Conservation (phyloP, 495 filamentous ascomycete species). For the Parmelia sp. region DNA sequence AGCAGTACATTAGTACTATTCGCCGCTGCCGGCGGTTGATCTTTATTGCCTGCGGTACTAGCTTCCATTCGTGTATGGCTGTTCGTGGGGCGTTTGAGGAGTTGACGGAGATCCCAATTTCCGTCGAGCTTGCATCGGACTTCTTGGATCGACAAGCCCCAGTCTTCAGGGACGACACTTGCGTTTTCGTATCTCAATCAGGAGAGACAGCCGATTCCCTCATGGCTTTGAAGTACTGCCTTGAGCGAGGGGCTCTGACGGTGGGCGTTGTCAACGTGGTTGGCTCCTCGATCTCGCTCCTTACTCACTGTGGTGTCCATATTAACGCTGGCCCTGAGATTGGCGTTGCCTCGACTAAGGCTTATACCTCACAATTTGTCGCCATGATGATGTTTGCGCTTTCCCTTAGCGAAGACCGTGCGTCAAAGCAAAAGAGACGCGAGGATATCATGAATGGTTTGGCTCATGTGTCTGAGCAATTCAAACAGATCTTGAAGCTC, state of each 20-base stretch:
- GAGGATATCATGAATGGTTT: constrained; percentile 97
- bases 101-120: constrained; percentile 93
- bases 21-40: constrained; percentile 93
- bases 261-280: constrained; percentile 98
- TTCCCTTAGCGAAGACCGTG: constrained; percentile 89
- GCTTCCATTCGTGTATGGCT: constrained; percentile 98
- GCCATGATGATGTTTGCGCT: constrained; percentile 99
- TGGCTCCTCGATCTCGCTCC: constrained; percentile 93
- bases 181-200: constrained; percentile 97
- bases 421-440: constrained; percentile 85
- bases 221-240: constrained; percentile 92
- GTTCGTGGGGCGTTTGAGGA: constrained; percentile 97
- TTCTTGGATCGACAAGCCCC: constrained; percentile 95
- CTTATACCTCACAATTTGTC: constrained; percentile 97
- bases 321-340: constrained; percentile 99
- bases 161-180: constrained; percentile 99
- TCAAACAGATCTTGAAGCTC: constrained; percentile 80
- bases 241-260: constrained; percentile 93
- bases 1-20: constrained; percentile 94
- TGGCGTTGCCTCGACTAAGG: constrained; percentile 97
- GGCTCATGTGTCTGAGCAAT: constrained; percentile 77
- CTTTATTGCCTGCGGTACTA: constrained; percentile 97
- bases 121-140: constrained; percentile 94
- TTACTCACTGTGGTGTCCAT: constrained; percentile 99
- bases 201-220: constrained; percentile 98